Evolutionary conservation across 495 filamentous ascomycete genomes (phyloP), one percentile per base, ranked within the genome.

Genomic region (Aspergillus leporis): DNA sequence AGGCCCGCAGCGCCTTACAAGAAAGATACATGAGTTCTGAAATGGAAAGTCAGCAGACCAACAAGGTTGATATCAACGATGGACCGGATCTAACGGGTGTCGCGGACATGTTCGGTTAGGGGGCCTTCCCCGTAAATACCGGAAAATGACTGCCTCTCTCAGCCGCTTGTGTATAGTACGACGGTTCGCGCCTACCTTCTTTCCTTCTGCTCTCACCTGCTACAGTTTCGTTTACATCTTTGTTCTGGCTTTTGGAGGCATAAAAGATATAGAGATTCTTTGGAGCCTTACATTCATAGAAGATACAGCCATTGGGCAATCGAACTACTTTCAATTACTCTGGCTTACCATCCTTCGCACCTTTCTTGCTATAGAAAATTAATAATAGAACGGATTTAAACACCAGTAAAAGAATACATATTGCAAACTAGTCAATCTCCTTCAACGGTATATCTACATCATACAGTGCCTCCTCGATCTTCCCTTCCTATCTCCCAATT

Each of bases 61-160:
- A 57, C 60, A 80, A 67, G 61, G 80, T 73, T 19, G 71, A 83
- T 58, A 80, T 82, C 54, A 83, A 87, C 56, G 79, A 83, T 58
- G 81, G 78, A 13, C 81, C 86, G 5, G 85, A 87, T 67, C 71
- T 90, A 25, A 81, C 79, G 23, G 87, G 86, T 2, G 75, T 90
- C 31, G 84, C 85, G 31, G 86, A 87, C 63, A 83, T 90, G 81
- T 90, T 90, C 72, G 83, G 78, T 34, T 85, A 69, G 55, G 22
- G 16, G 30, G 19, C 19, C 14, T n/a, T n/a, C 38, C 38, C 10
- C 12, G 38, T 28, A 52, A 46, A 51, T 21, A 23, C 28, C 31
- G 21, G 21, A 16, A 41, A 6, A 8, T 9, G 30, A 19, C 13
- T 23, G 14, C 34, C 16, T 12, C 34, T 30, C 14, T 41, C 13